Evolutionary conservation across 2,329 filamentous ascomycete genomes (phyloP).

Genomic region (Fusarium sp.): DNA sequence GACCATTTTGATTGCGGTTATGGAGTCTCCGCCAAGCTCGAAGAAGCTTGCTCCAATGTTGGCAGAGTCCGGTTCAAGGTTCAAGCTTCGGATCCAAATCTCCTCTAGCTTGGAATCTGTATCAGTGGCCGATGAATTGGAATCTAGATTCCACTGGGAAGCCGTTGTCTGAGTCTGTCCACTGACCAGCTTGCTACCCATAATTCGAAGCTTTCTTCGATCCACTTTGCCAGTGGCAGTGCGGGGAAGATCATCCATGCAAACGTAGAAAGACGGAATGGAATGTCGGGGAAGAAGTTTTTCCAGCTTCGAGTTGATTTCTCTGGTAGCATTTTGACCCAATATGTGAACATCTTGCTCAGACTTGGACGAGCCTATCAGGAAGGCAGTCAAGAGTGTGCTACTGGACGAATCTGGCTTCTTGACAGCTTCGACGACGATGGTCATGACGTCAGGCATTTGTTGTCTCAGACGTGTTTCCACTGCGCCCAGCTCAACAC

Average conservation of each 20-base stretch:
- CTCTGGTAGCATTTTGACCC: neutral
- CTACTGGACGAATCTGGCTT: neutral
- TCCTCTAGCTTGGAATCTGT: neutral
- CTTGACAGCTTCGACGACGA: constrained; percentile 4
- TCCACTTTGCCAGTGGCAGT: constrained; percentile 6
- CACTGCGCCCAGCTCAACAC: constrained; percentile 53
- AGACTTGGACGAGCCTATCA: neutral
- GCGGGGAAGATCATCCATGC: neutral
- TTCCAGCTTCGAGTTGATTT: neutral
- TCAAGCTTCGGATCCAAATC: neutral
- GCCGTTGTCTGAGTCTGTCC: neutral
- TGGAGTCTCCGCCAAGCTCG: constrained; percentile 5
- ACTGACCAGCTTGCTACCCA: neutral
- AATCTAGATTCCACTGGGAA: neutral
- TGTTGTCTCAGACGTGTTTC: neutral
- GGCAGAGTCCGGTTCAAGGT: neutral
- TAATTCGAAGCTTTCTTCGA: neutral
- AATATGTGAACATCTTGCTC: neutral
- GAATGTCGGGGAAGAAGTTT: constrained; percentile 1
- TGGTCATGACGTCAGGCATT: neutral
- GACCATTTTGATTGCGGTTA: constrained; percentile 6
- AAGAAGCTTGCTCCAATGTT: neutral
- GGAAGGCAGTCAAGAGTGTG: neutral
- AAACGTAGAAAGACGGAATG: neutral
- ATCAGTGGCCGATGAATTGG: neutral